Base-by-base conservation (phyloP, 1,284 basidiomycete genomes). In the Vanrija pseudolonga region DNA sequence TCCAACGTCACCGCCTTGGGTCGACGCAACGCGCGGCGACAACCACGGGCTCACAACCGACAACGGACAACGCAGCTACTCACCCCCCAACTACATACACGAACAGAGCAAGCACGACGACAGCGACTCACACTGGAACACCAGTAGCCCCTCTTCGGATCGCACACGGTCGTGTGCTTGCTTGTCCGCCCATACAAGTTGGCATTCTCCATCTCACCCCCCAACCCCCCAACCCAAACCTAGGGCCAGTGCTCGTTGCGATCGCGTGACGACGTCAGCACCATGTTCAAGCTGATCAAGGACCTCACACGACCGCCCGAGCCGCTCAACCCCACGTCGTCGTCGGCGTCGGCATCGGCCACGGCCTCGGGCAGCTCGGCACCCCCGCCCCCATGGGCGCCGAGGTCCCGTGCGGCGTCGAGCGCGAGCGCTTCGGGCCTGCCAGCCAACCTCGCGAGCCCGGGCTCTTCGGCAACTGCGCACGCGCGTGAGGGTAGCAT, bases 261-360 rank as follows among this genome's bases (percentile, higher is more conserved):
- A 32, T 22, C 24, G 32, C 12, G 18, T 37, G 32, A 20, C 24
- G 17, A 17, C 38, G n/a, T 39, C 36, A 24, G 18, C 32, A 44
- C 39, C n/a, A 74, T 74, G 72, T 73, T 74, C 66, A 73, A 73
- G 61, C 66, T 74, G 23, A 47, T 74, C 60, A 74, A 73, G 56
- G 72, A 74, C 47, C 65, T 74, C 47, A 69, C 72, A 2, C 60
- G 70, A 32, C 55, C 69, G 3, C 71, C 71, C 11, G 69, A 70
- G 53, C 53, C 65, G 18, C 61, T 73, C 18, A 43, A 42, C 22
- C 26, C 23, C 14, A 18, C 26, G 26, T 32, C 44, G 26, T 36
- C 20, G 18, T 39, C 46, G 6, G 38, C 36, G 18, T 39, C 23
- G 15, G 46, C 46, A 0, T 26, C 24, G 28, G 22, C 36, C 15